Evolutionary conservation across 129 eudicot genomes (phyloP), one percentile per base, ranked within the genome.

Genomic region (Flaveria trinervia): DNA sequence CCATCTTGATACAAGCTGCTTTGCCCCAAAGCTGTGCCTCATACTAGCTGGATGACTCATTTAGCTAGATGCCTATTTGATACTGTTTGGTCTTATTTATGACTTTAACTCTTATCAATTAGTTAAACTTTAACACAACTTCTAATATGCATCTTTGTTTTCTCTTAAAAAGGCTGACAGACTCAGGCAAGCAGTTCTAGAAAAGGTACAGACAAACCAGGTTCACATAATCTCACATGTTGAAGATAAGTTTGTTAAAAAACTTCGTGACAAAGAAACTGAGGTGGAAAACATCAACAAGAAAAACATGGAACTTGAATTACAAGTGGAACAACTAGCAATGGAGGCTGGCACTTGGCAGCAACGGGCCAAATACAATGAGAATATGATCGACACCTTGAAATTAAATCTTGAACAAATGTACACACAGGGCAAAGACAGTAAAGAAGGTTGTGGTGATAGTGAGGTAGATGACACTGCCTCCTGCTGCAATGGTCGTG

Each of bases 401-500:
- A 91, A 82, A 65, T 72, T 83, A 2, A 86, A 83, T 48, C 85
- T 91, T 9, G 86, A 91, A 64, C 92, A 91, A 77, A 83, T 88
- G 7, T 88, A 88, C 57, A 87, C 88, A 11, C 88, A 88, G 66
- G 85, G 92, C 15, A 72, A 88, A 78, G 97, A 88, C 25, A 83
- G 94, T 71, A 91, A 88, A 82, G 97, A 91, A 91, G 97, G 97
- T 69, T 88, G 90, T 73, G 97, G 97, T 43, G 97, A 91, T 72
- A 91, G 97, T 59, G 94, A 88, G 77, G 86, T 91, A 15, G 97
- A 88, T 18, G 97, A 91, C 62, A 88, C 94, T 1, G 94, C 92
- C 22, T 91, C 97, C 8, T 91, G 94, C 80, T 88, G 92, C 84
- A 88, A 88, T 64, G 94, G 92, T 5, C 7, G 6, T 5, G 41